Conservation (phyloP, 148 eudicot genomes). For the Mesembryanthemum crystallinum region DNA sequence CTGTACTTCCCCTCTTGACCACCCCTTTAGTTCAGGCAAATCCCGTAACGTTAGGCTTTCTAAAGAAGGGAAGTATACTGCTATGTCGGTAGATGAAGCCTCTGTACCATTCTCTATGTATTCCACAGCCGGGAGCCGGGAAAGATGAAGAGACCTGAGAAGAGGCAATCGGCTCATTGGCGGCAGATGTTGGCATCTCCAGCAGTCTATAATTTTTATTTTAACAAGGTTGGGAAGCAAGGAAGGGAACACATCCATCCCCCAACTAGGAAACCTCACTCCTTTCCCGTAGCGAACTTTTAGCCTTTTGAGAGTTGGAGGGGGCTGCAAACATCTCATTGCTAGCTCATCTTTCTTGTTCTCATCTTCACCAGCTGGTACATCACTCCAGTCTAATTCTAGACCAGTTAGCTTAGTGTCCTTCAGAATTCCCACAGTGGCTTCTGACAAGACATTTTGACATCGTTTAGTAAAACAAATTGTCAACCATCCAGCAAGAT, state of each 20-base stretch:
- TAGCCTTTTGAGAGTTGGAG: background rate
- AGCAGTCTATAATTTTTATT: background rate
- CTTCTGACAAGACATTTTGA: background rate
- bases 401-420: constrained; percentile 7
- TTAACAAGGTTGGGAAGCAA: background rate
- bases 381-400: background rate
- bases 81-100: background rate
- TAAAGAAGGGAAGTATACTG: constrained; percentile 11
- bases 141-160: constrained; percentile 10
- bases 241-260: background rate
- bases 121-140: constrained; percentile 7
- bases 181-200: constrained; percentile 12
- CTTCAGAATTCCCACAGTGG: background rate
- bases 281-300: background rate
- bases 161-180: constrained; percentile 20
- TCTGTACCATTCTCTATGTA: background rate
- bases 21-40: constrained; percentile 9
- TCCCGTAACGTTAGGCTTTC: background rate
- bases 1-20: background rate
- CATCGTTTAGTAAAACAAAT: background rate
- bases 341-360: constrained; percentile 1
- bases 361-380: background rate
- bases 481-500: constrained; percentile 2
- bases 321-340: constrained; percentile 7
- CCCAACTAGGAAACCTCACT: constrained; percentile 13